These are phyloP conservation scores for Hyphodiscus sp. DNA, from an alignment of 2,329 filamentous ascomycete genomes.

Conservation along the genomic window DNA sequence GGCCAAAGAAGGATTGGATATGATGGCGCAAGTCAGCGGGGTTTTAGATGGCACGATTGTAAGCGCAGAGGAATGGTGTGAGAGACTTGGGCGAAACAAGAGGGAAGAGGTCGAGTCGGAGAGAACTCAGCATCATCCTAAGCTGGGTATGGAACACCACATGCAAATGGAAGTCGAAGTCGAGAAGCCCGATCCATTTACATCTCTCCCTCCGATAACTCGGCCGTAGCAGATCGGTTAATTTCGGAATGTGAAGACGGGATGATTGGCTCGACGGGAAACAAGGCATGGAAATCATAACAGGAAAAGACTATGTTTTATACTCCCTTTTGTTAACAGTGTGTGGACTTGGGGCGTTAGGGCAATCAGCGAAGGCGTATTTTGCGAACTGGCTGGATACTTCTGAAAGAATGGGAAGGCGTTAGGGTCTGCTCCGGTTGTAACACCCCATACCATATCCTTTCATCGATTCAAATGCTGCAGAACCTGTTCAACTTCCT, in stretches of 20 bases:
- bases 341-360: too few species aligned
- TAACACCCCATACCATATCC: too few species aligned
- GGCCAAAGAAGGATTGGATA: constrained; percentile 84
- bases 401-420: too few species aligned
- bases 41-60: constrained; percentile 85
- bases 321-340: too few species aligned
- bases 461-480: too few species aligned
- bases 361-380: too few species aligned
- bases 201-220: constrained; percentile 6
- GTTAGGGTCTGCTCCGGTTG: too few species aligned
- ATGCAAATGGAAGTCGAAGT: background rate
- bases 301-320: too few species aligned
- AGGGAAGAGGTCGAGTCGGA: constrained; percentile 22
- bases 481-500: too few species aligned
- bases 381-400: too few species aligned
- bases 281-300: too few species aligned
- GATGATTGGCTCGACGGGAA: constrained; percentile 5
- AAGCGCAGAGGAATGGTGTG: constrained; percentile 88
- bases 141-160: background rate
- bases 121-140: background rate
- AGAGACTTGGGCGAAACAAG: constrained; percentile 54
- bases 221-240: constrained; percentile 6
- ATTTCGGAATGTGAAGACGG: constrained; percentile 17
- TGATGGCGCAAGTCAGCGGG: constrained; percentile 85
- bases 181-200: constrained; percentile 12